Percentiles rank a stretch among this genome's conserved stretches.
phyloP scores from a whole-genome alignment of 768 basidiomycete species.

The Xerocomus brunneocitrinus region DNA sequence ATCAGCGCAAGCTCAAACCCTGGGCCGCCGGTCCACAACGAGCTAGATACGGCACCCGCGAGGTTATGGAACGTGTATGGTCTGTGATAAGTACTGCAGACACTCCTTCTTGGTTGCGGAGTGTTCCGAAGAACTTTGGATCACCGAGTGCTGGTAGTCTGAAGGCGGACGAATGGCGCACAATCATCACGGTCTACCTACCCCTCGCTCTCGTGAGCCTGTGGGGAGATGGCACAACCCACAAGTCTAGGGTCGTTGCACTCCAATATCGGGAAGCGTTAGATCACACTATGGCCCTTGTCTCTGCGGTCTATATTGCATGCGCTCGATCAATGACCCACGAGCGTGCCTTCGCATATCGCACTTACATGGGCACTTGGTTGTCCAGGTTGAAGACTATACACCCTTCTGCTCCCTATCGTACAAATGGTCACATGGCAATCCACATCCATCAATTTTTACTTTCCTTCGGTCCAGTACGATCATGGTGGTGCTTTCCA shows the following conservation, averaged over 20 bases:
- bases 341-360: conserved; percentile 7
- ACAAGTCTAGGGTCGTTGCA: background rate
- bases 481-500: conserved; percentile 28
- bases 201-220: background rate
- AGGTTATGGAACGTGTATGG: background rate
- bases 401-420: conserved; percentile 5
- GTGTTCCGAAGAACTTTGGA: background rate
- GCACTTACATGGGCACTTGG: conserved; percentile 12
- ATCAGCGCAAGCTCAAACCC: background rate
- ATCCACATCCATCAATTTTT: conserved; percentile 33
- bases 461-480: conserved; percentile 32
- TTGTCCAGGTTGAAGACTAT: conserved; percentile 14
- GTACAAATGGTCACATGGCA: conserved; percentile 30
- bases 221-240: background rate
- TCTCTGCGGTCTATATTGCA: background rate
- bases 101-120: background rate
- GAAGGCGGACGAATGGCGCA: background rate
- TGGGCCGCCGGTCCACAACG: background rate
- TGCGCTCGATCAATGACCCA: background rate
- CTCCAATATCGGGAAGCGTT: background rate
- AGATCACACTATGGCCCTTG: background rate
- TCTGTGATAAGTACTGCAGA: background rate
- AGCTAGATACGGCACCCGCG: background rate
- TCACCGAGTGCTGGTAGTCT: background rate
- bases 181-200: background rate